Percentiles rank a stretch among this genome's conserved stretches.
These are phyloP conservation scores for Wickerhamiella australiensis DNA, from an alignment of 805 yeast genomes.

Conservation along the genomic window DNA sequence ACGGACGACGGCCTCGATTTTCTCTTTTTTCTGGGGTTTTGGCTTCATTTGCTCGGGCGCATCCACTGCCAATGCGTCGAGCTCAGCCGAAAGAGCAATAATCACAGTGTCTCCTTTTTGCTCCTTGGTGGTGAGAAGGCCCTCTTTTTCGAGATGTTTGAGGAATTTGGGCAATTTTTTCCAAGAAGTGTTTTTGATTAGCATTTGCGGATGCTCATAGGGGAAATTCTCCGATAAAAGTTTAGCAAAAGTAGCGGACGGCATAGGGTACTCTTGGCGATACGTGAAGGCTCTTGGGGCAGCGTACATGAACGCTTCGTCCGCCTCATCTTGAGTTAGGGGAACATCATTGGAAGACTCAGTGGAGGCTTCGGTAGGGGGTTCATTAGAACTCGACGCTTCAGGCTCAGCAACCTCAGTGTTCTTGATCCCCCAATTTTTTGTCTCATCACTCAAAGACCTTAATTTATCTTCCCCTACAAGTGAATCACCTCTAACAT, in stretches of 20 bases:
- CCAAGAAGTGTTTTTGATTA: slow-evolving; percentile 72
- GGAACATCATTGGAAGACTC: slow-evolving; percentile 3
- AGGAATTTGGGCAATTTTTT: slow-evolving; percentile 76
- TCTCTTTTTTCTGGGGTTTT: slow-evolving; percentile 12
- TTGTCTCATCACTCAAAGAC: slow-evolving; percentile 7
- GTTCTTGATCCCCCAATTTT: too few species aligned
- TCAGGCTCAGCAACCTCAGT: too few species aligned
- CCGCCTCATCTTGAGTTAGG: slow-evolving; percentile 18
- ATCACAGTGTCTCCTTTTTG: slow-evolving; percentile 71
- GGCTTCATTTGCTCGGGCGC: slow-evolving; percentile 2
- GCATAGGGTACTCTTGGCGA: slow-evolving; percentile 41
- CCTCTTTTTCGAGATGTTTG: slow-evolving; percentile 73
- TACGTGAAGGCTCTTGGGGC: slow-evolving; percentile 53
- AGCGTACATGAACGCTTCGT: slow-evolving; percentile 60
- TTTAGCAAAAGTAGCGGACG: slow-evolving; percentile 49
- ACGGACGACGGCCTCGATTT: slow-evolving; percentile 20
- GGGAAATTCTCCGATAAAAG: slow-evolving; percentile 73
- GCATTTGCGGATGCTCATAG: slow-evolving; percentile 26
- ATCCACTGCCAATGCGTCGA: background rate
- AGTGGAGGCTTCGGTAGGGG: background rate
- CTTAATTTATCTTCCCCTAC: slow-evolving; percentile 36
- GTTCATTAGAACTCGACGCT: too few species aligned
- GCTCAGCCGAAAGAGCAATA: slow-evolving; percentile 32
- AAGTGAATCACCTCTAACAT: slow-evolving; percentile 55
- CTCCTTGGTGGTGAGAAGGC: slow-evolving; percentile 60